These are phyloP conservation scores for Groenewaldozyma sp. DNA, from an alignment of 1,139 yeast species.

Conservation along the genomic window DNA sequence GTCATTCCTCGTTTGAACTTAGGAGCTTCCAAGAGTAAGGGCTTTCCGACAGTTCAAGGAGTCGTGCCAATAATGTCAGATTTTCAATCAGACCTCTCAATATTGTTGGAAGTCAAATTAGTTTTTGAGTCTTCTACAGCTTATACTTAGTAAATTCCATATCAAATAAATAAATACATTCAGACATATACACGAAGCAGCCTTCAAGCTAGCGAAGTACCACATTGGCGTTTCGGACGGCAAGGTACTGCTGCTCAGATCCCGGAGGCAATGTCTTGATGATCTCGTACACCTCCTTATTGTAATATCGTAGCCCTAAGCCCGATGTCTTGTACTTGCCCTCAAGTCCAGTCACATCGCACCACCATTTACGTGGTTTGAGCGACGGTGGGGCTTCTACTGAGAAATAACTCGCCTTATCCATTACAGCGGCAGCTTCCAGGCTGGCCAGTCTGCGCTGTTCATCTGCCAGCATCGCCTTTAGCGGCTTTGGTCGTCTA, in stretches of 20 bases:
- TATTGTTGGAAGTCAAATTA: too few relatives aligned
- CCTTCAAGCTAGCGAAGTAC: constrained; percentile 58
- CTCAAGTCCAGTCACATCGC: constrained; percentile 88
- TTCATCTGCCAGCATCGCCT: constrained; percentile 74
- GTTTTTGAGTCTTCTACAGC: too few relatives aligned
- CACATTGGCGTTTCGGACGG: constrained; percentile 81
- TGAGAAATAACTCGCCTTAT: constrained; percentile 30
- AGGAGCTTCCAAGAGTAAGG: too few relatives aligned
- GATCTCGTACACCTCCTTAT: constrained; percentile 76
- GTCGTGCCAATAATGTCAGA: too few relatives aligned
- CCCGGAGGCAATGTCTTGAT: constrained; percentile 79
- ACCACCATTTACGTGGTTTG: constrained; percentile 71
- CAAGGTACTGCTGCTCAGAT: constrained; percentile 86
- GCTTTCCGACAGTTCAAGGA: too few relatives aligned
- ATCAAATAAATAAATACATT: too few relatives aligned
- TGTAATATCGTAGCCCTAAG: constrained; percentile 68
- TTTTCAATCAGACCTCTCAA: too few relatives aligned
- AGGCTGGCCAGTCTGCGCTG: constrained; percentile 40
- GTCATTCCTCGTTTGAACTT: too few relatives aligned
- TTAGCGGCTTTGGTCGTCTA: constrained; percentile 64
- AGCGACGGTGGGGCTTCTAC: constrained; percentile 85
- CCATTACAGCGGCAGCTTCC: constrained; percentile 10
- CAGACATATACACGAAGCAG: too few relatives aligned
- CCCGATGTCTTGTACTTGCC: constrained; percentile 71
- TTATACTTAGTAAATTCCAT: too few relatives aligned